Conservation (phyloP, 257 asterid species). For the Plantago major region DNA sequence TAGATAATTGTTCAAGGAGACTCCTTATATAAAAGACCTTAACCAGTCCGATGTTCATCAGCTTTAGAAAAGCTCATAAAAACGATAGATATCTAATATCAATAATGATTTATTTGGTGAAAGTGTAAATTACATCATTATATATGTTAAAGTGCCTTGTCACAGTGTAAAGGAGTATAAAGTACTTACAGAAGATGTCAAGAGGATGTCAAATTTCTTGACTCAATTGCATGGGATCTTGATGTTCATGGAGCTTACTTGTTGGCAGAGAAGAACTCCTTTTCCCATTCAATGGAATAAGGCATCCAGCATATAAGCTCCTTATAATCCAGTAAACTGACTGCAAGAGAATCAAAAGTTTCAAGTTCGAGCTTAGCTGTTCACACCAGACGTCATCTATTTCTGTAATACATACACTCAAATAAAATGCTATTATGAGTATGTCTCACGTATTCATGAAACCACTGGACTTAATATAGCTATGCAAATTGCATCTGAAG, state of each 20-base stretch:
- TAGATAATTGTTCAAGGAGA: no score
- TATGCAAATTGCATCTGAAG: neutral
- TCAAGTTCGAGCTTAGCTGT: constrained; percentile 8
- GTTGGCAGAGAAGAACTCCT: constrained; percentile 24
- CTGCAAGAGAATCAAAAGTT: constrained; percentile 42
- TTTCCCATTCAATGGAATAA: constrained; percentile 48
- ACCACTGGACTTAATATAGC: constrained; percentile 16
- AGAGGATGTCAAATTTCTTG: constrained; percentile 50
- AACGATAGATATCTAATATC: no score
- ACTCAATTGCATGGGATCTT: constrained; percentile 41
- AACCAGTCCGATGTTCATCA: no score
- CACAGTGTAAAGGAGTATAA: constrained; percentile 1
- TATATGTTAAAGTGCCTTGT: neutral
- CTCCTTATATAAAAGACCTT: no score
- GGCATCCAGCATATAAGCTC: constrained; percentile 61
- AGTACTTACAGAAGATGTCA: constrained; percentile 20
- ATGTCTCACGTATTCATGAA: constrained; percentile 3
- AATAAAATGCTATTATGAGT: neutral
- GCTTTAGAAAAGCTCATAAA: no score
- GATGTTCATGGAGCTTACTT: constrained; percentile 29
- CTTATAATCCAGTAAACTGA: constrained; percentile 61
- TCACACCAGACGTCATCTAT: neutral
- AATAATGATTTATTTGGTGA: neutral
- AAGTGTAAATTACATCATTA: neutral
- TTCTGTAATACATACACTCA: neutral